These are phyloP conservation scores for Pestalotiopsis sp. DNA, from an alignment of 2,329 filamentous ascomycete genomes.

Conservation along the genomic window DNA sequence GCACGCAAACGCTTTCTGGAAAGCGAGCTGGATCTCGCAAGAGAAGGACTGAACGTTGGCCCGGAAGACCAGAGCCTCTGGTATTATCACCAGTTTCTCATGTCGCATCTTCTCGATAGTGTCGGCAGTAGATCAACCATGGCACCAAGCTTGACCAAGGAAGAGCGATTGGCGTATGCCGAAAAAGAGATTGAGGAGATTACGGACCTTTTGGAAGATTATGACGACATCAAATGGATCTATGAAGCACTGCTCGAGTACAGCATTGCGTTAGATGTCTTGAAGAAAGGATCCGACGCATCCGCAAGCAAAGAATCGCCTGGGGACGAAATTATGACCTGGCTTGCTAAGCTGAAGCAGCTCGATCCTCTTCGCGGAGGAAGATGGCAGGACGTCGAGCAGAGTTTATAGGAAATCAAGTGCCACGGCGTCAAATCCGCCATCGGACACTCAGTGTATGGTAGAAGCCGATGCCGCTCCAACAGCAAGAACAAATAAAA, in stretches of 20 bases:
- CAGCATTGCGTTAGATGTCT: constrained; percentile 58
- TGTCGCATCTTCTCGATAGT: constrained; percentile 65
- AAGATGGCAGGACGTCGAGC: constrained; percentile 74
- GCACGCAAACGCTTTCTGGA: constrained; percentile 73
- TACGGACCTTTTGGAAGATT: constrained; percentile 65
- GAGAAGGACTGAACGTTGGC: constrained; percentile 81
- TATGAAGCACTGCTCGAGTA: constrained; percentile 85
- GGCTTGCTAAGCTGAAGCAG: constrained; percentile 67
- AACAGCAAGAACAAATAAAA: too few relatives aligned
- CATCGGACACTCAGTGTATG: too few relatives aligned
- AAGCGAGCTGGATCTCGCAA: constrained; percentile 75
- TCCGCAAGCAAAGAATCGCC: constrained; percentile 35
- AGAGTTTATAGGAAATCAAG: constrained; percentile 15
- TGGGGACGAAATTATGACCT: constrained; percentile 52
- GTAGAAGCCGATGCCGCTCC: too few relatives aligned
- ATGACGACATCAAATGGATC: constrained; percentile 68
- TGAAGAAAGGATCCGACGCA: constrained; percentile 44
- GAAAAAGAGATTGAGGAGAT: constrained; percentile 74
- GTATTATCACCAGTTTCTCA: constrained; percentile 93
- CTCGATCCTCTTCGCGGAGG: constrained; percentile 76
- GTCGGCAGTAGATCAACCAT: constrained; percentile 56
- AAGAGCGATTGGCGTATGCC: constrained; percentile 69
- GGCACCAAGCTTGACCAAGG: constrained; percentile 60
- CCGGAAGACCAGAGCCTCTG: constrained; percentile 95
- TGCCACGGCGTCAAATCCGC: background rate